Percentiles rank a stretch among this genome's conserved stretches.
Evolutionary conservation across 2,329 filamentous ascomycete species (phyloP).

Genomic region (Diplocarpon rosae): DNA sequence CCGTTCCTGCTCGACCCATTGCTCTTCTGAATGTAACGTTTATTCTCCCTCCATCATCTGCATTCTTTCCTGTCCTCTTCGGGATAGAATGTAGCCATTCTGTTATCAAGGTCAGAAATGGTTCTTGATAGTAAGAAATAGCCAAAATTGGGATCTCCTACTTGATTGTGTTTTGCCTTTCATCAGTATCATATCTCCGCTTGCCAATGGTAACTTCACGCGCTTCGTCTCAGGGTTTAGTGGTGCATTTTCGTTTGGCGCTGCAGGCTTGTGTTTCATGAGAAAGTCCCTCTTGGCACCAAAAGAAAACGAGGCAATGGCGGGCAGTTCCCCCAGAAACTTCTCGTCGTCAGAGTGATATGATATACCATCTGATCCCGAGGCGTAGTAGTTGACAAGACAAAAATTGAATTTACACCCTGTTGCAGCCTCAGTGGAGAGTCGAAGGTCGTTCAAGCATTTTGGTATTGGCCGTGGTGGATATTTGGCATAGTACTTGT

Average conservation of each 20-base stretch:
- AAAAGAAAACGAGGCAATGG: constrained; percentile 65
- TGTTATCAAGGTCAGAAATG: not conserved
- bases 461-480: constrained; percentile 58
- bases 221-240: constrained; percentile 30
- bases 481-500: constrained; percentile 44
- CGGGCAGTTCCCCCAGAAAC: constrained; percentile 58
- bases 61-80: constrained; percentile 55
- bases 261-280: constrained; percentile 63
- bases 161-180: constrained; percentile 57
- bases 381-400: constrained; percentile 75
- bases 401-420: constrained; percentile 66
- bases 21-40: constrained; percentile 72
- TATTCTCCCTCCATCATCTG: constrained; percentile 51
- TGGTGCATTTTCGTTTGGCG: constrained; percentile 26
- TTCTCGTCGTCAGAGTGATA: constrained; percentile 74
- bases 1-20: constrained; percentile 59
- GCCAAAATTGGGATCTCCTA: not conserved
- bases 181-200: constrained; percentile 75
- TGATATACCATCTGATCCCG: constrained; percentile 63
- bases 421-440: constrained; percentile 53
- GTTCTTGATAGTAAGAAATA: no score
- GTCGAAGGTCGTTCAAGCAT: constrained; percentile 54
- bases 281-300: constrained; percentile 65
- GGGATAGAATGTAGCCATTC: constrained; percentile 70
- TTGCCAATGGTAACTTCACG: constrained; percentile 43